Percentiles rank a stretch among this genome's conserved stretches.
phyloP scores from a whole-genome alignment of 306 rosid genomes.

The apple (Malus domestica) region ASM211411v1 NC_041801.1:12101001-12101500 shows the following conservation, averaged over 20 bases:
- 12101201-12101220: background rate
- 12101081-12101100: conserved; percentile 32
- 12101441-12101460: background rate
- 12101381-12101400: conserved; percentile 4
- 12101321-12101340: background rate
- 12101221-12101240: conserved; percentile 7
- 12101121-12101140: conserved; percentile 4
- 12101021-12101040: conserved; percentile 6
- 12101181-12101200: background rate
- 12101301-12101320: conserved; percentile 44
- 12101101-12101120: conserved; percentile 5
- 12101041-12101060: conserved; percentile 56
- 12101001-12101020: conserved; percentile 1
- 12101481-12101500: background rate
- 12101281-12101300: conserved; percentile 53
- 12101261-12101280: conserved; percentile 27
- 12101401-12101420: background rate
- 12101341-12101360: background rate
- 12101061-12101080: conserved; percentile 57
- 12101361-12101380: background rate
- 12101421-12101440: background rate
- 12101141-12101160: background rate
- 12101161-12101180: background rate
- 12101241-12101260: conserved; percentile 15
- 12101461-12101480: background rate